phyloP scores from a whole-genome alignment of 768 basidiomycete genomes.

The Leccinum pellstonianum region DNA sequence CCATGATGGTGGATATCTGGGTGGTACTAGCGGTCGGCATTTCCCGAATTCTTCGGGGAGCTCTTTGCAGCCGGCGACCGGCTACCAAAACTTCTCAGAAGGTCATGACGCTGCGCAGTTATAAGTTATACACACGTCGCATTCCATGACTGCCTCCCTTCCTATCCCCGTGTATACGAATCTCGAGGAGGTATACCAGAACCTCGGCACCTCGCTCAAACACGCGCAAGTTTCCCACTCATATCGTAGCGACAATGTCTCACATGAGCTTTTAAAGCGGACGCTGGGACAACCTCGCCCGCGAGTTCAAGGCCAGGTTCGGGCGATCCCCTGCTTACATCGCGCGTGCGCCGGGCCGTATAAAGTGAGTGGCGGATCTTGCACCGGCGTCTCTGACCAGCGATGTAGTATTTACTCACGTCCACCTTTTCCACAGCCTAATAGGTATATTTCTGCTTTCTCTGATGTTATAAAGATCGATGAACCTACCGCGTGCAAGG shows the following conservation, averaged over 20 bases:
- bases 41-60: no score
- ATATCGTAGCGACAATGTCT: not conserved
- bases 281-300: constrained; percentile 61
- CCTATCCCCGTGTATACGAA: constrained; percentile 62
- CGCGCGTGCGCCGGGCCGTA: constrained; percentile 74
- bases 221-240: constrained; percentile 41
- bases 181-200: constrained; percentile 54
- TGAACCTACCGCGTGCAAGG: constrained; percentile 39
- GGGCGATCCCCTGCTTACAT: constrained; percentile 69
- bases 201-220: constrained; percentile 50
- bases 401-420: not conserved
- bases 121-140: no score
- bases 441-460: constrained; percentile 30
- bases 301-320: constrained; percentile 62
- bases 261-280: constrained; percentile 30
- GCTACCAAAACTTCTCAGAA: no score
- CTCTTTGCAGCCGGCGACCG: no score
- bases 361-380: constrained; percentile 52
- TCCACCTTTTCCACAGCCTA: constrained; percentile 22
- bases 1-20: no score
- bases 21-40: no score
- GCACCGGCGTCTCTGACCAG: not conserved
- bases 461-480: not conserved
- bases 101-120: no score
- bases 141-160: constrained; percentile 51